Percentiles rank a stretch among this genome's conserved stretches.
phyloP scores from a whole-genome alignment of 352 stramenopile species.

The Phytophthora nicotianae region DNA sequence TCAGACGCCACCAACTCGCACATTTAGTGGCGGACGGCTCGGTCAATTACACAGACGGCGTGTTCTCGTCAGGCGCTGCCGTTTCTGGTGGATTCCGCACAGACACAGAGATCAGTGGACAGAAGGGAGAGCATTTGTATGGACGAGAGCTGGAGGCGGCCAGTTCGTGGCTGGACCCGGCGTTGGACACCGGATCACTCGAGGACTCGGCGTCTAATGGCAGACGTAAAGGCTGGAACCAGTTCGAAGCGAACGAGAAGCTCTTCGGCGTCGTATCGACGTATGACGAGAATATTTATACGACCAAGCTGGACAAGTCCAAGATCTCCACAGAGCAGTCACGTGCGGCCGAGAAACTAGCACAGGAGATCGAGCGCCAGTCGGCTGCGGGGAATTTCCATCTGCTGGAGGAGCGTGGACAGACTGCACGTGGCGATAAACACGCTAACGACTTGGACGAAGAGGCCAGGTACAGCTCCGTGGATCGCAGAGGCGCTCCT shows the following conservation, averaged over 20 bases:
- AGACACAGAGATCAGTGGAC: conserved; percentile 91
- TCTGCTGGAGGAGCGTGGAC: conserved; percentile 94
- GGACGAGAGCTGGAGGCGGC: conserved; percentile 70
- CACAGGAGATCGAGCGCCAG: conserved; percentile 94
- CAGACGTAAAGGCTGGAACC: conserved; percentile 88
- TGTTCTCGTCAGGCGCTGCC: conserved; percentile 31
- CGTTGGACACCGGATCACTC: conserved; percentile 76
- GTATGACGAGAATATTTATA: conserved; percentile 99
- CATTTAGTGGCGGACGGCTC: conserved; percentile 65
- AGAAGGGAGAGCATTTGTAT: conserved; percentile 67
- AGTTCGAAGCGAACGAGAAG: conserved; percentile 97
- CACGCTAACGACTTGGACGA: conserved; percentile 86
- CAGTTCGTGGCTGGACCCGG: conserved; percentile 82
- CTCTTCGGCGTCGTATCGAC: conserved; percentile 95
- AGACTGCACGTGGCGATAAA: conserved; percentile 31
- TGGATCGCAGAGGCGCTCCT: conserved; percentile 55
- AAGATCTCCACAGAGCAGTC: conserved; percentile 91
- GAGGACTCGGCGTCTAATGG: conserved; percentile 45
- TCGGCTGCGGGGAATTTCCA: conserved; percentile 92
- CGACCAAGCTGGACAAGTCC: conserved; percentile 94
- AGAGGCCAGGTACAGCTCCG: conserved; percentile 96
- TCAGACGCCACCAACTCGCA: conserved; percentile 68
- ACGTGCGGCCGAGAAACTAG: conserved; percentile 91
- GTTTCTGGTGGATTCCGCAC: conserved; percentile 64
- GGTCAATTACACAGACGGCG: conserved; percentile 65